A percentile compares a stretch with the other conserved stretches of the same genome.
phyloP scores from a whole-genome alignment of 257 asterid species.

The Solanum pennellii region DNA sequence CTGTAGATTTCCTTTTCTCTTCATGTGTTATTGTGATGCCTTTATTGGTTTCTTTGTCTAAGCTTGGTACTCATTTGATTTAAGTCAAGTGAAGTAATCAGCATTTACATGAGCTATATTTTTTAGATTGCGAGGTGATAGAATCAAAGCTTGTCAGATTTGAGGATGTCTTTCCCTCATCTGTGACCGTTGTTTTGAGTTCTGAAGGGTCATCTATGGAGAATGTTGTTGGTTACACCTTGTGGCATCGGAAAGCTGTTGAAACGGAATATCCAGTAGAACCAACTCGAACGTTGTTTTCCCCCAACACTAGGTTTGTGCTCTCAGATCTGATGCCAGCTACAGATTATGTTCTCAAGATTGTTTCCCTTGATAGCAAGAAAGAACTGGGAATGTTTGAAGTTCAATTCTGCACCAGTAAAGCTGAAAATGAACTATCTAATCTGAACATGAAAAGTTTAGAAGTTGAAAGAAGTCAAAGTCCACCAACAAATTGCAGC shows the following conservation, averaged over 20 bases:
- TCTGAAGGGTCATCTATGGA: conserved; percentile 16
- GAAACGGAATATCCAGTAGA: conserved; percentile 44
- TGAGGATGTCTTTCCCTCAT: conserved; percentile 36
- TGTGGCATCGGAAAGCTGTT: conserved; percentile 69
- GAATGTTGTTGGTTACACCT: conserved; percentile 13
- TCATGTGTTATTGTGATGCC: not conserved
- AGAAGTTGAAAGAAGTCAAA: conserved; percentile 46
- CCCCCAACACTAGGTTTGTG: conserved; percentile 33
- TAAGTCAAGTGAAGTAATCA: not conserved
- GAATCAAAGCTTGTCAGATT: conserved; percentile 37
- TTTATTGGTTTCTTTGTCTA: not conserved
- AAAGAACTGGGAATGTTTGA: conserved; percentile 36
- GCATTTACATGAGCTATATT: conserved; percentile 4
- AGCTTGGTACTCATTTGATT: not conserved
- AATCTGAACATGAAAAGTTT: conserved; percentile 20
- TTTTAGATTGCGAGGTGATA: conserved; percentile 28
- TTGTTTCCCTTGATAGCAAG: conserved; percentile 29
- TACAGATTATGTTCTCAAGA: conserved; percentile 52
- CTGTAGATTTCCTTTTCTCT: not conserved
- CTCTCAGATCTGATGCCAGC: conserved; percentile 48
- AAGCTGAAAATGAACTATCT: conserved; percentile 13
- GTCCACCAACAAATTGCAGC: conserved; percentile 63
- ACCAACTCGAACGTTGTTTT: conserved; percentile 50
- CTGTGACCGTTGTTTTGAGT: conserved; percentile 14
- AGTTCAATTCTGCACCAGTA: conserved; percentile 31